phyloP scores from a whole-genome alignment of 2,329 filamentous ascomycete species.

The Xylaria sp. region DNA sequence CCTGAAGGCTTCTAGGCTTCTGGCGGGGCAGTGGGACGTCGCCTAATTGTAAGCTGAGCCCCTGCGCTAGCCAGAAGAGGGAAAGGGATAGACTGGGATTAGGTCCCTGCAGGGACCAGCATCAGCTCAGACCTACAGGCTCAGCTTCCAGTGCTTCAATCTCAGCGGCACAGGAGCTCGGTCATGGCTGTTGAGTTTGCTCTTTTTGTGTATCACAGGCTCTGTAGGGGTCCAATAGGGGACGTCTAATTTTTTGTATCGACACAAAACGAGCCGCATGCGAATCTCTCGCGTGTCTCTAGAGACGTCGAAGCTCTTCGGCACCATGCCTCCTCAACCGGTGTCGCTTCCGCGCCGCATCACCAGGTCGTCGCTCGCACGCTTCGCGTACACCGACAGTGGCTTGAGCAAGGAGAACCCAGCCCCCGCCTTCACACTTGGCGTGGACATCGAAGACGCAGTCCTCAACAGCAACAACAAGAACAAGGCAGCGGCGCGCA shows the following conservation, averaged over 20 bases:
- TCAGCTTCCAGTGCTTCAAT: too few relatives aligned
- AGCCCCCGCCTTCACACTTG: conserved; percentile 1
- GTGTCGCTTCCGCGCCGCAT: conserved; percentile 35
- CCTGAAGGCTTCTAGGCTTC: too few relatives aligned
- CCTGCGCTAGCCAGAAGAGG: background rate
- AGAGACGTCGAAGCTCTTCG: conserved; percentile 6
- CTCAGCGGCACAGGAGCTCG: too few relatives aligned
- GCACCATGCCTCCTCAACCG: conserved; percentile 28
- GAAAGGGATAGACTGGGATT: background rate
- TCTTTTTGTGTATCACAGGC: background rate
- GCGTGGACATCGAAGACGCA: conserved; percentile 37
- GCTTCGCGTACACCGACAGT: conserved; percentile 31
- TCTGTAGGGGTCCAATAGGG: background rate
- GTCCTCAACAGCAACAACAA: conserved; percentile 22
- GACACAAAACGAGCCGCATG: conserved; percentile 12
- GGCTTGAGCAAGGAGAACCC: conserved; percentile 14
- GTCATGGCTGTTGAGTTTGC: background rate
- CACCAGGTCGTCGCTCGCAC: conserved; percentile 37
- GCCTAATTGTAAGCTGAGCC: background rate
- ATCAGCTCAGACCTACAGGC: too few relatives aligned
- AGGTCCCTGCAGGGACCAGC: conserved; percentile 24
- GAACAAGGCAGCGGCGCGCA: too few relatives aligned
- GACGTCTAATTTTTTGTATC: background rate
- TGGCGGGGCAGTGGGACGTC: background rate
- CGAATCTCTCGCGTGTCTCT: conserved; percentile 11